A percentile compares a stretch with the other conserved stretches of the same genome.
These are phyloP conservation scores for Monilinia polystroma DNA, from an alignment of 2,329 filamentous ascomycete genomes.

Conservation along the genomic window DNA sequence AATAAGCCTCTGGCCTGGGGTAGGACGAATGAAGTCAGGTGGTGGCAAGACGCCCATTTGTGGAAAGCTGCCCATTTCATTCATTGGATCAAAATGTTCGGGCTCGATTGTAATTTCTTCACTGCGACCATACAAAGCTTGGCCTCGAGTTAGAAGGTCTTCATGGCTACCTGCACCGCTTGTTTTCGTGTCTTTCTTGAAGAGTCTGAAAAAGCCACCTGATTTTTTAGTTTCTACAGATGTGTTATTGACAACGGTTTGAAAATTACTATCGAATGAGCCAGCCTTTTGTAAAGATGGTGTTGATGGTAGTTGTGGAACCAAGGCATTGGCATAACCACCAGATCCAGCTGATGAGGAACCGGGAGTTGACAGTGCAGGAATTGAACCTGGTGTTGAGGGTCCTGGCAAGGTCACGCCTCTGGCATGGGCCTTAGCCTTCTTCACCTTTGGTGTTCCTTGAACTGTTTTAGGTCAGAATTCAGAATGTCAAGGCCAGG, in stretches of 20 bases:
- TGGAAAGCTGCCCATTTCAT: not conserved
- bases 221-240: slow-evolving; percentile 8
- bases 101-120: not conserved
- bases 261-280: slow-evolving; percentile 11
- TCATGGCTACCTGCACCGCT: not conserved
- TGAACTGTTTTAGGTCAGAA: slow-evolving; percentile 24
- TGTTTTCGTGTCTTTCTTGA: slow-evolving; percentile 2
- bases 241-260: not conserved
- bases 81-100: not conserved
- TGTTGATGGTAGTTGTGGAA: slow-evolving; percentile 6
- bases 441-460: slow-evolving; percentile 2
- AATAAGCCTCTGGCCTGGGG: slow-evolving; percentile 7
- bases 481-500: slow-evolving; percentile 2
- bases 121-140: slow-evolving; percentile 1
- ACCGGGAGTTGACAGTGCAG: not conserved
- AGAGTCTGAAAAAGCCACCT: slow-evolving; percentile 8
- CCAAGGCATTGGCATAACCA: not conserved
- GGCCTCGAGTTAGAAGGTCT: slow-evolving; percentile 3
- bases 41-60: slow-evolving; percentile 6
- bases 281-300: slow-evolving; percentile 9
- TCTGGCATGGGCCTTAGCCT: slow-evolving; percentile 16
- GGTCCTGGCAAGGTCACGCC: slow-evolving; percentile 14
- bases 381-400: slow-evolving; percentile 2
- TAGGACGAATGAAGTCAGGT: slow-evolving; percentile 18
- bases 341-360: not conserved